These are phyloP conservation scores for Hondaea fermentalgiana DNA, from an alignment of 108 stramenopile species.

Conservation along the genomic window DNA sequence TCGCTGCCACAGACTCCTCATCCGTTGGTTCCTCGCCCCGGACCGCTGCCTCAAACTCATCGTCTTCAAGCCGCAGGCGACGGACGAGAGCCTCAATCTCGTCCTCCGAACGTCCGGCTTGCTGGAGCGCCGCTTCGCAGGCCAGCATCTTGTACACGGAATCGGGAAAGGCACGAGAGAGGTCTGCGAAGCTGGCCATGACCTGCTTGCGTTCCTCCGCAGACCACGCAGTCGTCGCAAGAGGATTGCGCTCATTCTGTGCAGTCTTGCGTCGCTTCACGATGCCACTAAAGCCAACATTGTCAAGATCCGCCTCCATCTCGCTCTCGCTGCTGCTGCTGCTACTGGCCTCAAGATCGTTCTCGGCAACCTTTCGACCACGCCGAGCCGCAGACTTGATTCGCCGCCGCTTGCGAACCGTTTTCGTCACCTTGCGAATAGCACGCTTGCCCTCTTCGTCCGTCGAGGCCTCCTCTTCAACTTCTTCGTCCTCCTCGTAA, in stretches of 20 bases:
- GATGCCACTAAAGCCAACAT: neutral
- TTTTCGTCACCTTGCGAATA: neutral
- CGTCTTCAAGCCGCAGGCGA: neutral
- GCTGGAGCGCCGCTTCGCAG: neutral
- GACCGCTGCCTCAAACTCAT: too few species aligned
- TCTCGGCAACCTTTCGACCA: neutral
- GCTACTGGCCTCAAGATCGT: neutral
- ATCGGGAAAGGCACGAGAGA: neutral
- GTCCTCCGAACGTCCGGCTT: neutral
- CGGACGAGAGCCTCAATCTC: neutral
- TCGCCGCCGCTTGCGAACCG: neutral
- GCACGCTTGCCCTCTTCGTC: neutral
- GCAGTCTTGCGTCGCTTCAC: neutral
- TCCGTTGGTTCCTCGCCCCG: too few species aligned
- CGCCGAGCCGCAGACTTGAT: neutral
- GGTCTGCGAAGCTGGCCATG: neutral
- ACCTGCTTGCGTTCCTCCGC: neutral
- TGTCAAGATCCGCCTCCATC: conserved; percentile 2
- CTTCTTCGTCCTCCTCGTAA: neutral
- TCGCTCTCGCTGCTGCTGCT: neutral
- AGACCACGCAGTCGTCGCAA: neutral
- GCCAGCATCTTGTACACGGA: neutral
- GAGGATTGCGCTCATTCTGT: neutral
- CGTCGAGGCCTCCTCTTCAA: neutral
- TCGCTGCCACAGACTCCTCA: neutral